phyloP scores from a whole-genome alignment of 768 basidiomycete genomes.

The Mycena belliarum region DNA sequence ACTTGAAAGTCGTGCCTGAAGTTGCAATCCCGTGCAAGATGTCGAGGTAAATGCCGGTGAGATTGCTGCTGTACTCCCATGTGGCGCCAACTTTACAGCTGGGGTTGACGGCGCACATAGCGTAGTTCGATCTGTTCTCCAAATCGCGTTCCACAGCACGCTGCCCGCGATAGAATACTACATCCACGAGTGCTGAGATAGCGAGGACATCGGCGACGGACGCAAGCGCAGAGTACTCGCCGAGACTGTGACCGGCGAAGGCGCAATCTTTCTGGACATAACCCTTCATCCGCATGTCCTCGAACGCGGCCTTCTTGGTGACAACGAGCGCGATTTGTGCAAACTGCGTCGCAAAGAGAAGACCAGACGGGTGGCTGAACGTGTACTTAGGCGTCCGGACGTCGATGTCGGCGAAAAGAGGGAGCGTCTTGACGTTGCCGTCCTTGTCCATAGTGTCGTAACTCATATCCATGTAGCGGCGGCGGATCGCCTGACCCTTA shows the following conservation, averaged over 20 bases:
- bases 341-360: constrained; percentile 95
- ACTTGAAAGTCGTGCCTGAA: constrained; percentile 96
- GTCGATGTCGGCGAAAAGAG: constrained; percentile 76
- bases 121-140: constrained; percentile 92
- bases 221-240: constrained; percentile 97
- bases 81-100: constrained; percentile 90
- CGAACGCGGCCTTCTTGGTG: constrained; percentile 97
- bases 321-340: constrained; percentile 98
- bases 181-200: constrained; percentile 94
- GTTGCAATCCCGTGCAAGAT: constrained; percentile 98
- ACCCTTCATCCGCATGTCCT: constrained; percentile 96
- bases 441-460: too few species aligned
- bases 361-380: too few species aligned
- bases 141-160: constrained; percentile 96
- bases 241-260: constrained; percentile 97
- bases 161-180: constrained; percentile 99
- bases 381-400: too few species aligned
- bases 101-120: constrained; percentile 99
- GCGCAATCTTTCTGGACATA: constrained; percentile 90
- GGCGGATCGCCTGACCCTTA: too few species aligned
- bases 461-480: too few species aligned
- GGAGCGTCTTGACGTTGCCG: too few species aligned
- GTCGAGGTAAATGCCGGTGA: constrained; percentile 94
- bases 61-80: constrained; percentile 97
- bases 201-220: constrained; percentile 97